A percentile compares a stretch with the other conserved stretches of the same genome.
Conservation (phyloP, 179 eudicot species). For the Beta lomatogona region DNA sequence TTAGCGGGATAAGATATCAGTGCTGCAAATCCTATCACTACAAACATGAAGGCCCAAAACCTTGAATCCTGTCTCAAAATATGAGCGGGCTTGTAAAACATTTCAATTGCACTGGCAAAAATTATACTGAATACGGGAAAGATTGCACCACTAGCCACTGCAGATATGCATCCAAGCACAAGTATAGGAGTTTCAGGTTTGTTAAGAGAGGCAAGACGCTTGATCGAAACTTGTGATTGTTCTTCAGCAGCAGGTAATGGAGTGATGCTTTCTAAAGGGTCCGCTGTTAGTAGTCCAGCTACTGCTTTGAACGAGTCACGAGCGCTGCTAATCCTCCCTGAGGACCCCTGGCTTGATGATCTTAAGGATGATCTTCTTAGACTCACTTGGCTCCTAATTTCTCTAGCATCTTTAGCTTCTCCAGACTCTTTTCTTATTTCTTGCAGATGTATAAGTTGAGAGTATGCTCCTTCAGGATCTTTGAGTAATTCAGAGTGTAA, state of each 20-base stretch:
- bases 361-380: constrained; percentile 21
- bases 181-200: constrained; percentile 30
- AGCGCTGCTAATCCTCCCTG: constrained; percentile 18
- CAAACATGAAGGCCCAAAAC: constrained; percentile 25
- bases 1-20: constrained; percentile 23
- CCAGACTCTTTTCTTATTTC: constrained; percentile 18
- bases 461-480: constrained; percentile 30
- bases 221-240: constrained; percentile 20
- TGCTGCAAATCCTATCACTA: constrained; percentile 22
- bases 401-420: constrained; percentile 8
- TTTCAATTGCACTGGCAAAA: constrained; percentile 22
- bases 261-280: background rate
- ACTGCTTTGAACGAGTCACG: constrained; percentile 14
- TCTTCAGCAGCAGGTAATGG: background rate
- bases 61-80: constrained; percentile 26
- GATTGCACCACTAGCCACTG: constrained; percentile 21
- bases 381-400: constrained; percentile 19
- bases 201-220: constrained; percentile 31
- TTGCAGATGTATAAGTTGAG: constrained; percentile 29
- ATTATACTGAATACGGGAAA: constrained; percentile 26
- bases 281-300: constrained; percentile 13
- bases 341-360: constrained; percentile 23
- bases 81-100: constrained; percentile 24
- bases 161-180: constrained; percentile 23
- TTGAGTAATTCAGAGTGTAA: constrained; percentile 26